phyloP scores from a whole-genome alignment of 192 early-diverging fungal species.

The Backusella tuberculispora region DNA sequence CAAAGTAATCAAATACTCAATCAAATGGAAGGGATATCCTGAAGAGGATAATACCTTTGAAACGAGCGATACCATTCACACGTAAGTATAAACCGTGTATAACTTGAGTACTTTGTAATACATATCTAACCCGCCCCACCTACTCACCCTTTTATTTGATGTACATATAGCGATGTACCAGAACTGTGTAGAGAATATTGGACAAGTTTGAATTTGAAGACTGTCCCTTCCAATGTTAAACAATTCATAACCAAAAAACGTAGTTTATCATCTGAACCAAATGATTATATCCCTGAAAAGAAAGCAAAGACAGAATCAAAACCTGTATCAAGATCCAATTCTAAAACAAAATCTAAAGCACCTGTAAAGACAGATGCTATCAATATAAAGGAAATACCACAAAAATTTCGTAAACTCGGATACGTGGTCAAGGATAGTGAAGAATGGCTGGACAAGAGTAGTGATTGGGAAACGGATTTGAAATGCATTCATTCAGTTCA shows the following conservation, averaged over 20 bases:
- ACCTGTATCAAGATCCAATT: background rate
- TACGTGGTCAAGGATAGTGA: background rate
- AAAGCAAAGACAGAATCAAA: background rate
- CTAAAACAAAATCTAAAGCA: background rate
- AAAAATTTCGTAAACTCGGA: background rate
- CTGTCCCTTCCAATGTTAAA: background rate
- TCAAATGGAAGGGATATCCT: slow-evolving; percentile 21
- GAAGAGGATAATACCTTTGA: slow-evolving; percentile 11
- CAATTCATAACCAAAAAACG: background rate
- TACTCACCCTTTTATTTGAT: background rate
- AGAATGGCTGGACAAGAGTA: background rate
- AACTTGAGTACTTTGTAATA: background rate
- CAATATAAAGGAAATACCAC: background rate
- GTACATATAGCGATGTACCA: slow-evolving; percentile 20
- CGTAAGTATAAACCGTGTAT: background rate
- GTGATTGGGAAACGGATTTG: background rate
- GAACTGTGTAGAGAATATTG: slow-evolving; percentile 18
- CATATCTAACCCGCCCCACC: background rate
- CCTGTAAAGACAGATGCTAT: background rate
- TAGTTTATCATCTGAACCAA: background rate
- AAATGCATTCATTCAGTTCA: background rate
- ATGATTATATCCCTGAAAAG: background rate
- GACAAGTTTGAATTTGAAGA: background rate
- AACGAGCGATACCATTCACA: background rate
- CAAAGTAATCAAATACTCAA: background rate